Evolutionary conservation across 139 green algal genomes (phyloP), one percentile per base, ranked within the genome.

Genomic region (Astrephomene gubernaculifera): DNA sequence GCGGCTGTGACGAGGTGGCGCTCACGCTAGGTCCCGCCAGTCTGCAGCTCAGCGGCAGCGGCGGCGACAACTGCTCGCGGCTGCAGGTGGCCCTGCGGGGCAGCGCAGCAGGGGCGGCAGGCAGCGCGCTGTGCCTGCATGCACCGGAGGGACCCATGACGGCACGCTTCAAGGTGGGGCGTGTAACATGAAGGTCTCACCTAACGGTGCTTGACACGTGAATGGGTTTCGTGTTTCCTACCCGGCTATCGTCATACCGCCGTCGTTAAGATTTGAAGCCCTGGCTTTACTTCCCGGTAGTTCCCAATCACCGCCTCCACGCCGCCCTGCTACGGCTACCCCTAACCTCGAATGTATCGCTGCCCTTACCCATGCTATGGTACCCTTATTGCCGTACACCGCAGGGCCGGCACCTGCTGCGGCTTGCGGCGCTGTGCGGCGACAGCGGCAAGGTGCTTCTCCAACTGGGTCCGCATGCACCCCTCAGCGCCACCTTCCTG

Each of bases 41-140:
- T 4, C 36, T 81, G 35, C 29, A n/a, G 49, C 73, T 81, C 7
- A 69, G 53, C 35, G 73, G 73, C 52, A 69, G 36, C 35, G 73
- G 35, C 6, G 54, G 73, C 25, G 73, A 81, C 73, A 70, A 69
- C 73, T 81, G 73, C 53, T 81, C 73, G 19, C 24, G n/a, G 52
- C 73, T 81, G 52, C 52, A 63, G 22, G 53, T 81, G 35, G 60
- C 73, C 2, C 33, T 81, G 73, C 52, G 53, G 36, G 31, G 31
- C 41, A 63, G 43, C 27, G 31, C n/a, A 5, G 63, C 43, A 2
- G 71, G 43, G 43, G n/a, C 71, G 44, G 63, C 5, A 6, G 45
- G 71, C n/a, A n/a, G n/a, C 22, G 45, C 71, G 2, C 17, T 80
- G 71, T 25, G 33, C n/a, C 29, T 80, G 44, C 14, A 49, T 19